Base-by-base conservation (phyloP, 371 early-diverging fungal species). In the Mucor mucedo region DNA sequence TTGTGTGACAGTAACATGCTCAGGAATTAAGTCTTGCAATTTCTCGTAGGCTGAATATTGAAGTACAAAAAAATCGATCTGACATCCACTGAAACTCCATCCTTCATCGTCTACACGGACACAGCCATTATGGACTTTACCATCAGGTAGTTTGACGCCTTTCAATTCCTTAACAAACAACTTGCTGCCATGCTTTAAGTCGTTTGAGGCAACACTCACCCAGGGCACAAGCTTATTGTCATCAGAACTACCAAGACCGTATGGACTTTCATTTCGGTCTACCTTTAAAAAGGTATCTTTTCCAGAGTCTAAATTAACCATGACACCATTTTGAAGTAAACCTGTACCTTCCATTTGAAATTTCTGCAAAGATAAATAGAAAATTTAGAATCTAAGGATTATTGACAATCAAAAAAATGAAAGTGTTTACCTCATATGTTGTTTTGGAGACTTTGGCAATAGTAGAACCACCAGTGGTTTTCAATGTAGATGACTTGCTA, bases 91-190 rank as follows among this genome's bases (percentile, higher is more conserved):
- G 64, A 83, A 83, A 53, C 78, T 78, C 83, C 83, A 83, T 66
- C 77, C 75, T 66, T 83, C 73, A 63, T 83, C 83, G 58, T 79
- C 80, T 13, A 80, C 83, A 33, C 76, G 67, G 21, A 83, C 69
- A 70, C 83, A 83, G 47, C 83, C 83, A 57, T 83, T 83, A 58
- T 83, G 83, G 16, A 59, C 66, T 61, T 77, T 72, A 49, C 64
- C 76, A 59, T 72, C 72, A 52, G 83, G 83, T 32, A 83, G 54
- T 8, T 65, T 62, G 71, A 80, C 78, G 38, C 83, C 83, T 40
- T 71, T 71, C 8, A 82, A 58, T 16, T 63, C 54, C 32, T 79
- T 79, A 29, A 82, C 69, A 40, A 61, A 79, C 45, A 82, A 71
- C 70, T 79, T 87, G 58, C 78, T 77, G 14, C 75, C 76, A 55